These are phyloP conservation scores for Erodium chrysanthum DNA, from an alignment of 441 rosid genomes.

Conservation along the genomic window DNA sequence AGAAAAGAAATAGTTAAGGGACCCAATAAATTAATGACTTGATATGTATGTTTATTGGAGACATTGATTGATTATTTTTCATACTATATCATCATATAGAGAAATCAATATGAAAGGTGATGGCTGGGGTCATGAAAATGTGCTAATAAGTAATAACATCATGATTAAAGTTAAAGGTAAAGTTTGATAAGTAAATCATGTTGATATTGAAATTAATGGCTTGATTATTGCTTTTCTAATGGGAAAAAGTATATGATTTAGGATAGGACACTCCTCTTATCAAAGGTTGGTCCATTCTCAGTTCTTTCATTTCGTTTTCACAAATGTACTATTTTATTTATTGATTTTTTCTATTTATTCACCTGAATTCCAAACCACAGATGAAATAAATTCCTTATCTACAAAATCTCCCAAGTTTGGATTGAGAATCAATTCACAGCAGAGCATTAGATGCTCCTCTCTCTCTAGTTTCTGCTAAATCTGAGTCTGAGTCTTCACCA, in stretches of 20 bases:
- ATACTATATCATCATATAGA: too few relatives aligned
- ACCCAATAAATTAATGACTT: not conserved
- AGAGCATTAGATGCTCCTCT: not conserved
- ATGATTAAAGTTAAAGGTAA: too few relatives aligned
- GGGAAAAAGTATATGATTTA: not conserved
- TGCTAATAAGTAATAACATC: too few relatives aligned
- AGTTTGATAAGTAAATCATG: too few relatives aligned
- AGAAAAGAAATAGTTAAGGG: not conserved
- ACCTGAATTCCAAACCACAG: not conserved
- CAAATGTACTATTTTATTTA: not conserved
- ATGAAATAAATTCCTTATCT: not conserved
- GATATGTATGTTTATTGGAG: too few relatives aligned
- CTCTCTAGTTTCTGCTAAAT: not conserved
- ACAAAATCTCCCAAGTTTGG: not conserved
- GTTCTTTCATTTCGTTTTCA: not conserved
- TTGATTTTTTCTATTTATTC: too few relatives aligned
- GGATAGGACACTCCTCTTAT: not conserved
- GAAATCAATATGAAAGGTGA: too few relatives aligned
- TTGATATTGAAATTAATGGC: too few relatives aligned
- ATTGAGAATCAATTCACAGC: not conserved
- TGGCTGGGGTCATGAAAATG: too few relatives aligned
- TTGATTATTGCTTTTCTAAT: not conserved
- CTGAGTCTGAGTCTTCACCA: not conserved
- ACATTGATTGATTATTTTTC: too few relatives aligned
- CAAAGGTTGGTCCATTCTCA: too few relatives aligned